Conservation (phyloP, 1,284 basidiomycete genomes). For the Cryptococcus sp. region DNA sequence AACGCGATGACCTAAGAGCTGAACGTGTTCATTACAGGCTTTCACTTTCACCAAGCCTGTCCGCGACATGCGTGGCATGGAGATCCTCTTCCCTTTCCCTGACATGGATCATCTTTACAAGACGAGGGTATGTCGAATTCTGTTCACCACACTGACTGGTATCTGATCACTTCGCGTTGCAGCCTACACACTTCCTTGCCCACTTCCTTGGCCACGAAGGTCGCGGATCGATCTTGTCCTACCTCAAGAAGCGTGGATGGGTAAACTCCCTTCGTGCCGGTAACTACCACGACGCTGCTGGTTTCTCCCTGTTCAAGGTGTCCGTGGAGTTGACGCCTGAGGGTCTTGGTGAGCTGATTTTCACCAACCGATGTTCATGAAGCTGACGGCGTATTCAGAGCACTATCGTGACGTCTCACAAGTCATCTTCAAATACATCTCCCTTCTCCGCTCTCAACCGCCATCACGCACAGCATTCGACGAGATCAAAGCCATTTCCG, state of each 20-base stretch:
- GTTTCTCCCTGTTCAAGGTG: conserved; percentile 87
- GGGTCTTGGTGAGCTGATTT: conserved; percentile 69
- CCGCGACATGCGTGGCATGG: conserved; percentile 83
- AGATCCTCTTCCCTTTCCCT: conserved; percentile 84
- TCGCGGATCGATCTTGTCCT: conserved; percentile 86
- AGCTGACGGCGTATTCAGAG: conserved; percentile 54
- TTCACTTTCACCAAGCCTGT: conserved; percentile 86
- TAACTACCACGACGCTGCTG: conserved; percentile 66
- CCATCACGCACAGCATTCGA: conserved; percentile 74
- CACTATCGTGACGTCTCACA: conserved; percentile 75
- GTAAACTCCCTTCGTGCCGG: conserved; percentile 76
- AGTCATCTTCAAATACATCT: conserved; percentile 82
- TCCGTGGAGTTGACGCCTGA: conserved; percentile 78
- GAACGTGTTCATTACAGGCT: conserved; percentile 57
- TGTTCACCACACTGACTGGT: neutral
- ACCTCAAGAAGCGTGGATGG: conserved; percentile 92
- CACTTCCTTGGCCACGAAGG: conserved; percentile 97
- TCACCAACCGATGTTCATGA: conserved; percentile 4
- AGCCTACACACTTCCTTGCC: conserved; percentile 75
- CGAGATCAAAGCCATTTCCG: conserved; percentile 74
- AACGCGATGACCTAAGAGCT: neutral
- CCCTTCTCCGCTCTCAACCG: conserved; percentile 68
- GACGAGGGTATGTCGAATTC: conserved; percentile 58
- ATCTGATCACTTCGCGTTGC: conserved; percentile 5
- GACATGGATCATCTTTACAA: conserved; percentile 79